Evolutionary conservation across 208 protist species (phyloP).

Genomic region (Wallacemonas sp.): DNA sequence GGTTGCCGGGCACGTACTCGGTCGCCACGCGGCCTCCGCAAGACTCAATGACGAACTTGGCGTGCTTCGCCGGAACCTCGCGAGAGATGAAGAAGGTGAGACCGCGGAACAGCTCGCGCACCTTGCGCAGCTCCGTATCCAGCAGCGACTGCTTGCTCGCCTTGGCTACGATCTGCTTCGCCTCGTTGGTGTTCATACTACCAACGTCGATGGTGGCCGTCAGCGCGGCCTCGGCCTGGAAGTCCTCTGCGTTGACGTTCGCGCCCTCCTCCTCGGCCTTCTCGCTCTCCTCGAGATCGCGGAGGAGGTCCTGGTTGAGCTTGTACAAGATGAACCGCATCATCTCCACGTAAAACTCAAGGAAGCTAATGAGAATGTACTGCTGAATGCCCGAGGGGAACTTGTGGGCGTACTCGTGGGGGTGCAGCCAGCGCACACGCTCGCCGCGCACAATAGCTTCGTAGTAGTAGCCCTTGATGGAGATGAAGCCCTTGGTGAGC

Average conservation of each 20-base stretch:
- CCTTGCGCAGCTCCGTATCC: constrained; percentile 60
- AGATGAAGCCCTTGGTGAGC: constrained; percentile 97
- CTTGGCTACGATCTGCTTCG: constrained; percentile 27
- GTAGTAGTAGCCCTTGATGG: constrained; percentile 99
- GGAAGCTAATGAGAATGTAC: constrained; percentile 95
- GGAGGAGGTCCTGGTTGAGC: constrained; percentile 86
- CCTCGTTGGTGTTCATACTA: constrained; percentile 23
- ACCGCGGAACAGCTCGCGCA: constrained; percentile 58
- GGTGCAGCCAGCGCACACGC: constrained; percentile 96
- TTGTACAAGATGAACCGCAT: constrained; percentile 97
- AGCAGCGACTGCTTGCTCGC: constrained; percentile 42
- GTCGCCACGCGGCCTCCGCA: constrained; percentile 87
- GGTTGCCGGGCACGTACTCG: constrained; percentile 58
- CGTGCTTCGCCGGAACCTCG: constrained; percentile 88
- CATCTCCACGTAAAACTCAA: constrained; percentile 97
- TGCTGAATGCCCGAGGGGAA: constrained; percentile 95
- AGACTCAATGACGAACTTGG: constrained; percentile 85
- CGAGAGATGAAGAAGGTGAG: constrained; percentile 89
- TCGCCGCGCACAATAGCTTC: constrained; percentile 95
- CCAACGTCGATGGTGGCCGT: constrained; percentile 14
- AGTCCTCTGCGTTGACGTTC: constrained; percentile 51
- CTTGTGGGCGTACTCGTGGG: constrained; percentile 96
- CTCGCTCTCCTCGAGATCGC: constrained; percentile 68
- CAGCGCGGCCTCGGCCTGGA: constrained; percentile 16
- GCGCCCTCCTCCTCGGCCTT: constrained; percentile 60